Conservation (phyloP, 768 basidiomycete species). For the Mycena sanguinolenta region DNA sequence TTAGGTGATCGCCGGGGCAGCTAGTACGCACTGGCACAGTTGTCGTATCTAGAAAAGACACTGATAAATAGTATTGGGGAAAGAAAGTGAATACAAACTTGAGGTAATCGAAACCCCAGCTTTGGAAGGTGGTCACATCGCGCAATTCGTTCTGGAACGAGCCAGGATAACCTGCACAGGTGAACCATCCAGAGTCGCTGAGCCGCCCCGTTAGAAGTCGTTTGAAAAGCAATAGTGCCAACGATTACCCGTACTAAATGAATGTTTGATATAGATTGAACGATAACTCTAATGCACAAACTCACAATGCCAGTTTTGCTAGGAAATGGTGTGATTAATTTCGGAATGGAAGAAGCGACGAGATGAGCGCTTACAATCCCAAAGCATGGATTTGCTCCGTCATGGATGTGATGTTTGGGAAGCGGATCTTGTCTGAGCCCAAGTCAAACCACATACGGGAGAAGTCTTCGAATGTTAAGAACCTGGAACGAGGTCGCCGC, state of each 20-base stretch:
- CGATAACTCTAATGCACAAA: slow-evolving; percentile 9
- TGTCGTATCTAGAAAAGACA: slow-evolving; percentile 57
- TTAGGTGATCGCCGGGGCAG: slow-evolving; percentile 24
- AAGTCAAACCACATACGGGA: not conserved
- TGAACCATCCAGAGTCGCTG: slow-evolving; percentile 76
- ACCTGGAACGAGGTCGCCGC: slow-evolving; percentile 70
- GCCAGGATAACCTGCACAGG: slow-evolving; percentile 76
- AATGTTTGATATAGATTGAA: not conserved
- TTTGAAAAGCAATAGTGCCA: too few species aligned
- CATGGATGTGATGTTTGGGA: slow-evolving; percentile 67
- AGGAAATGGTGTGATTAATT: not conserved
- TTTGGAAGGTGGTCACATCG: slow-evolving; percentile 67
- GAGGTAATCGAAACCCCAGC: slow-evolving; percentile 78
- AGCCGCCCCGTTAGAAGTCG: slow-evolving; percentile 39
- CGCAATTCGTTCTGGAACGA: slow-evolving; percentile 72
- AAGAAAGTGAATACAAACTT: slow-evolving; percentile 57
- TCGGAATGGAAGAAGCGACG: not conserved
- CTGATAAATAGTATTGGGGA: not conserved
- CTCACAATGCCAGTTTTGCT: slow-evolving; percentile 61
- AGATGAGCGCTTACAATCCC: slow-evolving; percentile 59
- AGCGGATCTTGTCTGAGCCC: slow-evolving; percentile 60
- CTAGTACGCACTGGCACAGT: slow-evolving; percentile 59
- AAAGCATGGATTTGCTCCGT: slow-evolving; percentile 69
- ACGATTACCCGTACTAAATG: slow-evolving; percentile 44
- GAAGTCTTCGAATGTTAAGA: slow-evolving; percentile 1